phyloP scores from a whole-genome alignment of 1,139 yeast species.

The Pneumocystis murina region DNA sequence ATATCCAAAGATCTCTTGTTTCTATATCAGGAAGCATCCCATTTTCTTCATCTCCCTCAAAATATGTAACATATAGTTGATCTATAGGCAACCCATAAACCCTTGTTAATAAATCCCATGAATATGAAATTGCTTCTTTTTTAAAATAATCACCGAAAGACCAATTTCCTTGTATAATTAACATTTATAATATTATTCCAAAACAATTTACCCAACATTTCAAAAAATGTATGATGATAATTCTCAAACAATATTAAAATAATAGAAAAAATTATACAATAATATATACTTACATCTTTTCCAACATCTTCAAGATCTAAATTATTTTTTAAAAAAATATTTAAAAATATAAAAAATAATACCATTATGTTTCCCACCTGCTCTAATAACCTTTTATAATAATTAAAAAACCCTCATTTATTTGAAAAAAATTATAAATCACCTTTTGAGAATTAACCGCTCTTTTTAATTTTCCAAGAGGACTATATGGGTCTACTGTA shows the following conservation, averaged over 20 bases:
- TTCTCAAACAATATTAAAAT: slow-evolving; percentile 6
- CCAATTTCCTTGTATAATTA: slow-evolving; percentile 44
- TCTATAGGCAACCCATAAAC: slow-evolving; percentile 66
- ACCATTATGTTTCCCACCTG: slow-evolving; percentile 96
- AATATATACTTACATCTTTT: slow-evolving; percentile 35
- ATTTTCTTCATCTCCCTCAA: slow-evolving; percentile 72
- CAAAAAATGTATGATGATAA: slow-evolving; percentile 95
- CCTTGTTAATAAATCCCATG: slow-evolving; percentile 81
- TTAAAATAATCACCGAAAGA: slow-evolving; percentile 98
- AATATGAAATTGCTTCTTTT: slow-evolving; percentile 71
- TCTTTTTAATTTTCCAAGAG: slow-evolving; percentile 66
- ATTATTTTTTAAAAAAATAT: slow-evolving; percentile 1
- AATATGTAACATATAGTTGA: slow-evolving; percentile 84
- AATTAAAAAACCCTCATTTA: not conserved
- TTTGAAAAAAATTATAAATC: not conserved
- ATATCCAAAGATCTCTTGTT: slow-evolving; percentile 75
- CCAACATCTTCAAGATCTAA: slow-evolving; percentile 86
- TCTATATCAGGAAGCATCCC: slow-evolving; percentile 92
- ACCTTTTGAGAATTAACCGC: slow-evolving; percentile 83
- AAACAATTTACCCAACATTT: slow-evolving; percentile 61
- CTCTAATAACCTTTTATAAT: slow-evolving; percentile 58
- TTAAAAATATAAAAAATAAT: not conserved
- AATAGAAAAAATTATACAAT: slow-evolving; percentile 25
- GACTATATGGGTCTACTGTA: slow-evolving; percentile 87
- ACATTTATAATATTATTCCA: not conserved